Evolutionary conservation across 202 grass and related monocot genomes (phyloP), one percentile per base, ranked within the genome.

Genomic region (Bolboschoenoplectus hybrid): DNA sequence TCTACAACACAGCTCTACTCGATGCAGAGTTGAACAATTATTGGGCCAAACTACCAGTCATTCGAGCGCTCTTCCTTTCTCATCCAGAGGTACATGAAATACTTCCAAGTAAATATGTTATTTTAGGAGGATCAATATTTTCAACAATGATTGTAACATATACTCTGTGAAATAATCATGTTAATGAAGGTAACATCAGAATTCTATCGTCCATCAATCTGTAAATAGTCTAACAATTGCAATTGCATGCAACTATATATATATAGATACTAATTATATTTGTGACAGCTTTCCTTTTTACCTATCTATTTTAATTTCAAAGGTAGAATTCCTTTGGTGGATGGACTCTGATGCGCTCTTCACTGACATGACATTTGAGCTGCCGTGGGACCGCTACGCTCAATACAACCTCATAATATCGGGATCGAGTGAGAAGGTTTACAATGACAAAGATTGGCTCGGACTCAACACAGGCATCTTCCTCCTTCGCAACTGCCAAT

Each of bases 281-380:
- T 69, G 13, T 69, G 39, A 5, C 26, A 17, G 66, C 10, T 16
- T 43, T 43, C 39, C 38, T 53, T 41, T 69, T 43, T 6, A 43
- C 13, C 39, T 69, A 43, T 16, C 66, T 8, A 43, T 68, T 72
- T 16, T 34, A 26, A 36, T 55, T 76, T 76, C 4, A 14, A 76
- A 76, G 73, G 73, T 76, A 55, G 96, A 98, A 88, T 74, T 95
- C 53, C 58, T 98, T 1, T 98, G 96, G 96, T 98, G 96, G 96
- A 89, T 94, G 85, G 93, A 98, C 86, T 93, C 91, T 26, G 96
- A 98, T 62, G 96, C 85, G 16, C 72, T 94, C 63, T 98, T 98
- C 93, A 94, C 95, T 53, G 93, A 98, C 86, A 98, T 98, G 95
- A 87, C 88, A 84, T 98, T 95, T 84, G 91, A 98, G 88, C 91